Evolutionary conservation across 257 asterid species (phyloP).

Genomic region (Schizonepeta tenuifolia): DNA sequence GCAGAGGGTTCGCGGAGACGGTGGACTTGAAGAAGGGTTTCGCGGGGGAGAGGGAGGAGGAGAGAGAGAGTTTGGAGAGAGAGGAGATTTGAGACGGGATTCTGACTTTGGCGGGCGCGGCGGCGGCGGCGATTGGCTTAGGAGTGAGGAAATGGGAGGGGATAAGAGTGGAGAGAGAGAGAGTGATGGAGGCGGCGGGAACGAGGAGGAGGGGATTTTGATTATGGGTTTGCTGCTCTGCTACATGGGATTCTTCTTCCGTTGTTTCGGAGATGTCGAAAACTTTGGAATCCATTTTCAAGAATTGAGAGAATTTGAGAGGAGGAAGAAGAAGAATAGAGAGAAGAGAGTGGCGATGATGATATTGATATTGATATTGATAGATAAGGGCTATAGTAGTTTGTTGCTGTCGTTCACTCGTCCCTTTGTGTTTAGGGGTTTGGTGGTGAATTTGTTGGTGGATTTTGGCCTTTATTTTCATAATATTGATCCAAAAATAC

Average conservation of each 20-base stretch:
- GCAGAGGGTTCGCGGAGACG: slow-evolving; percentile 68
- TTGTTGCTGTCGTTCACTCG: slow-evolving; percentile 16
- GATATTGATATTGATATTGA: too few relatives aligned
- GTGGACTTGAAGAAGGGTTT: slow-evolving; percentile 56
- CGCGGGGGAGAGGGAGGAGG: slow-evolving; percentile 51
- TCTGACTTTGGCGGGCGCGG: slow-evolving; percentile 57
- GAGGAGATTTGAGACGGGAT: slow-evolving; percentile 85
- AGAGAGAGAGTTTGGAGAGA: slow-evolving; percentile 55
- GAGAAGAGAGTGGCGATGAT: slow-evolving; percentile 22
- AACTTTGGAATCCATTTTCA: slow-evolving; percentile 41
- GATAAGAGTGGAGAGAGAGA: slow-evolving; percentile 75
- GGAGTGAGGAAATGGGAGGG: slow-evolving; percentile 82
- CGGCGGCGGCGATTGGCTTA: slow-evolving; percentile 48
- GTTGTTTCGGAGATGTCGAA: slow-evolving; percentile 18
- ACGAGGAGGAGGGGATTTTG: slow-evolving; percentile 33
- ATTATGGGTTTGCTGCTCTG: slow-evolving; percentile 32
- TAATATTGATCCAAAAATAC: neutral
- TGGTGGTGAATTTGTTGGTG: slow-evolving; percentile 19
- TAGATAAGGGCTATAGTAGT: neutral
- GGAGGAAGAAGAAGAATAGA: neutral
- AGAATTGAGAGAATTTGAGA: neutral
- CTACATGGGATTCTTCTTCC: slow-evolving; percentile 39
- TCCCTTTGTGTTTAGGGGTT: neutral
- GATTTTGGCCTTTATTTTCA: neutral
- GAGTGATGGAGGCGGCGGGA: slow-evolving; percentile 76